Conservation (phyloP, 1,139 yeast species). For the Zhuliangozyma parablackwelliae region DNA sequence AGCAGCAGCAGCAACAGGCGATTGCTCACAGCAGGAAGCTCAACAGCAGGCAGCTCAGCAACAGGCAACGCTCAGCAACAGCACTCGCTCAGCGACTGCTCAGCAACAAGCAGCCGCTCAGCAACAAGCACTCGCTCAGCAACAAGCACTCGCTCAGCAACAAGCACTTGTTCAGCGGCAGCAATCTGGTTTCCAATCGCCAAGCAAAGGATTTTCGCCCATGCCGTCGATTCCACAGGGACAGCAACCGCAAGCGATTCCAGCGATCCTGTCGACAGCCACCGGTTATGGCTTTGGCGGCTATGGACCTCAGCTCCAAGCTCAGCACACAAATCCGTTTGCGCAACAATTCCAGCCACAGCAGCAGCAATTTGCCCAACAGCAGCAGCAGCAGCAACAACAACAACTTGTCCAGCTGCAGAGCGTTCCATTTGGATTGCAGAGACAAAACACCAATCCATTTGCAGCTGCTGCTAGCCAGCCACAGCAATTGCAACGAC, state of each 20-base stretch:
- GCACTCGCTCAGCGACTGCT: constrained; percentile 9
- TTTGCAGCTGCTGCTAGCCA: constrained; percentile 24
- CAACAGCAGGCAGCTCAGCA: constrained; percentile 5
- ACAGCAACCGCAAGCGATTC: constrained; percentile 9
- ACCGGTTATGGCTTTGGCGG: constrained; percentile 64
- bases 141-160: constrained; percentile 6
- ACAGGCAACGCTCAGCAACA: constrained; percentile 4
- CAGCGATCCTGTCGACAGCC: constrained; percentile 20
- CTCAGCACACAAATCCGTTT: constrained; percentile 26
- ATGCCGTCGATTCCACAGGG: constrained; percentile 13
- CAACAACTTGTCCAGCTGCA: constrained; percentile 7
- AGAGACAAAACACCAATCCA: constrained; percentile 39
- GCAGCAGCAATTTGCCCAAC: constrained; percentile 8
- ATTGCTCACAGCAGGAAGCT: neutral
- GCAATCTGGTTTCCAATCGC: constrained; percentile 1
- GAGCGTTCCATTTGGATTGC: constrained; percentile 11
- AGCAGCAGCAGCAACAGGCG: constrained; percentile 7
- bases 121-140: constrained; percentile 11
- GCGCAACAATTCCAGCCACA: constrained; percentile 14
- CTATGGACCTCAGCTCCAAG: constrained; percentile 30
- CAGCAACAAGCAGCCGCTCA: constrained; percentile 2
- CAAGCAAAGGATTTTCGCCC: constrained; percentile 5
- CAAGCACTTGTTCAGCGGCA: constrained; percentile 3
- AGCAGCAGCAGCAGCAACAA: constrained; percentile 9
- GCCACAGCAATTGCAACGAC: constrained; percentile 13